Base-by-base conservation (phyloP, 129 eudicot genomes). In the Sambucus nigra region DNA sequence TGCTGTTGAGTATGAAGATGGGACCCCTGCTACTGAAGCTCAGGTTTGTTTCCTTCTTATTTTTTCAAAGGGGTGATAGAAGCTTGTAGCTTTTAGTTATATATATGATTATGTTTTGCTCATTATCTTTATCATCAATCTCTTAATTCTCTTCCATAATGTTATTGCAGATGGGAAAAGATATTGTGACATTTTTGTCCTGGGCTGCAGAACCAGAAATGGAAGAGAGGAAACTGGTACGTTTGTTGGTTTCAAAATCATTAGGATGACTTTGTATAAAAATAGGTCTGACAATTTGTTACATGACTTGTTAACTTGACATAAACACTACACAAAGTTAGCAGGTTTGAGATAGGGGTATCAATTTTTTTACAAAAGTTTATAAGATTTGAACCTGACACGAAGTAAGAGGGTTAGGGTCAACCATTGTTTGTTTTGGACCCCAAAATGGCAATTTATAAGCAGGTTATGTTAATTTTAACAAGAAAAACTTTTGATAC, bases 141-240 rank as follows among this genome's bases (percentile, higher is more conserved):
- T 42, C n/a, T n/a, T 42, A 13, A 33, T 49, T 49, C 29, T 19
- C 26, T 31, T 32, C 12, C 27, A 1, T 31, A 0, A 25, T 68
- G 14, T 63, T 57, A 7, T 8, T 57, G 61, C 75, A 85, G 89
- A 85, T 85, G 95, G 95, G 86, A 19, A 85, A 85, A 77, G 95
- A 85, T 54, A 69, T 85, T 2, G 83, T 74, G 35, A 26, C 80
- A 47, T 85, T 85, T 63, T 75, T 85, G 70, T 10, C 91, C 55
- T 85, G 95, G 95, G 95, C 95, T 26, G 95, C 95, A 12, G 91
- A 85, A 53, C 95, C 95, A 12, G 95, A 85, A 65, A 85, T 85
- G 95, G 95, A 85, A 77, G 95, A 85, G 69, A 65, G 95, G 39
- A 85, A 85, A 61, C 80, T 85, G 71, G 95, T 85, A 68, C 41